Evolutionary conservation across 2,329 filamentous ascomycete genomes (phyloP), one percentile per base, ranked within the genome.

Genomic region (Arthroderma uncinatum): DNA sequence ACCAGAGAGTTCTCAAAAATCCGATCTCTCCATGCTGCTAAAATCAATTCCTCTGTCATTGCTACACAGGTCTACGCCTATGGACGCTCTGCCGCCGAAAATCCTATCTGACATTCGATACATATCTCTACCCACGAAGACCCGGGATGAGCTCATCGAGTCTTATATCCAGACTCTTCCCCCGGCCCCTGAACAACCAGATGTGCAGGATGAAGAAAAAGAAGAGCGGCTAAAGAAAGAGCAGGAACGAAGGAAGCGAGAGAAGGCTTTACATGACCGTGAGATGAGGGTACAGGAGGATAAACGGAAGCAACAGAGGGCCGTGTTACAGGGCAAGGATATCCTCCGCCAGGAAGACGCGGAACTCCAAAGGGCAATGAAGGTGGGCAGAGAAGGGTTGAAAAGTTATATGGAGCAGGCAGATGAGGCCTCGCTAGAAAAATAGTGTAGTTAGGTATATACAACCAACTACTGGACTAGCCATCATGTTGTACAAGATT

Each of bases 61-160:
- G 14, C 60, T 76, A 16, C 73, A 76, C 56, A 67, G 64, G 8
- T 74, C 72, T 1, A 72, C 71, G 4, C 71, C 64, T 16, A 55
- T 69, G 2, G 69, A 73, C 58, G 64, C 70, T 33, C 69, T 76
- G n/a, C 71, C 74, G 1, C 56, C 71, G 12, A 50, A 61, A n/a
- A 66, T 76, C 7, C 64, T 76, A 36, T 74, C 71, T 3, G 74
- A 76, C 61, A 61, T 76, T 56, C 71, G 73, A 54, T 76, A 73
- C 56, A 73, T 76, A 44, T 69, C 73, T 12, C 64, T 76, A 8
- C 59, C 71, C 9, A 60, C 68, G 4, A 70, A 73, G 56, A 59
- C 67, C 14, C 70, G 74, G 14, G 67, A 74, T 53, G 66, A 71
- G 1, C 63, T 76, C 23, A 70, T 76, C 40, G 69, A 74, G 58